Base-by-base conservation (phyloP, 225 moss, liverwort and hornwort species). In the Marchantia paleacea region DNA sequence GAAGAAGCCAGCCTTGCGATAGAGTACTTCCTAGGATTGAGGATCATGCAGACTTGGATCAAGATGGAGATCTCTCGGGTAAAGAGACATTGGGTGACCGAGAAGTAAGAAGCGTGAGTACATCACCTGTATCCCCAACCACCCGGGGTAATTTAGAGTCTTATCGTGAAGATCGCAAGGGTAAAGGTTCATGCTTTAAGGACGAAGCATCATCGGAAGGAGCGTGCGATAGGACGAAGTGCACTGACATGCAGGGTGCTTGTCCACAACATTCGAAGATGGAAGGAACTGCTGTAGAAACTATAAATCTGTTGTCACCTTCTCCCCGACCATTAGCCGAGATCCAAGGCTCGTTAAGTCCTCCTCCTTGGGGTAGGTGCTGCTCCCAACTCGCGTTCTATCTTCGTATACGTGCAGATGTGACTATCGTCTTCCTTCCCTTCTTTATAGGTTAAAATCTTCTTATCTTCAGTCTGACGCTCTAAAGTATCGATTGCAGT, bases 281-380 rank as follows among this genome's bases (percentile, higher is more conserved):
- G 39, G 78, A 52, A 57, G 19, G 55, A 55, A 68, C 68, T 60
- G 80, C 60, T 8, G 82, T 69, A 62, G 84, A 87, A 55, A 78
- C 60, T 52, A 63, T 80, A 53, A 77, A 76, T 52, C n/a, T 78
- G 22, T 80, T 82, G 24, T 77, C 82, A 25, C 72, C 73, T 10
- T 79, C 84, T 60, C 62, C 70, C 0, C 75, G 76, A 31, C 68
- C 73, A 68, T 47, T 50, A 52, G 80, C 73, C 20, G 78, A 78
- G 50, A 82, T 63, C 53, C 50, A 83, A 75, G 75, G 80, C 48
- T 52, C 60, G 66, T 75, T 79, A 22, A 85, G 82, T 75, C 82
- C 82, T 29, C 83, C 88, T 79, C 84, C 84, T 53, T 84, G 84
- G 87, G 82, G 87, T 87, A 80, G n/a, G 76, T 77, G 19, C 31